Base-by-base conservation (phyloP, 2,329 filamentous ascomycete genomes). In the Blastomyces parvus region DNA sequence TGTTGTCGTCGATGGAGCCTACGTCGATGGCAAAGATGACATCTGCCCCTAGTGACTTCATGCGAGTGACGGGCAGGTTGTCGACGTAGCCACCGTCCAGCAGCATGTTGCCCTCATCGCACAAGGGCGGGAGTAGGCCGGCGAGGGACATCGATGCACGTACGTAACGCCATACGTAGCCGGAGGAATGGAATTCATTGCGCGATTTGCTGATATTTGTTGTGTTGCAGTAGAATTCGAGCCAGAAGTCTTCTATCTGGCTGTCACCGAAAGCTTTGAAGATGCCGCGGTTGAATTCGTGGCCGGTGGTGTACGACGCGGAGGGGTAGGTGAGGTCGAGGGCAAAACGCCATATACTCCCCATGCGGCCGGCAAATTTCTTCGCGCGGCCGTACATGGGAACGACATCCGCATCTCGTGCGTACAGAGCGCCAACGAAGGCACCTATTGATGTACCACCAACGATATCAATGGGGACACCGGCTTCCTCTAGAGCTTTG, bases 221-320 rank as follows among this genome's bases (percentile, higher is more conserved):
- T 0, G 94, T 97, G 77, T 99, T 99, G 83, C 95, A 99, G 78
- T 99, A 99, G 74, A 91, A 99, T 69, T 96, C 91, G 13, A 99
- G 84, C 94, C 94, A 99, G 72, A 97, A 99, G 74, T 99, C 94
- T 77, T 99, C 94, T 64, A 99, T 97, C 73, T 97, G 94, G 11
- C 90, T 90, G 71, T 97, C 91, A 17, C 92, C 94, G 74, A 99
- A 97, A 0, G 93, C 91, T 76, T 99, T 99, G 84, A 97, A 99
- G 67, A 99, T 97, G 50, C 94, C 94, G 7, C 94, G 89, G 70
- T 99, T 99, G 83, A 99, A 99, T 71, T 99, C 94, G 73, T 99
- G 94, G 0, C 94, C 94, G 0, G 94, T 99, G 0, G 95, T 99
- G 77, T 99, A 99, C 0, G 93, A 96, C 8, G 90, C 91, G 6